Conservation (phyloP, 306 rosid genomes). For the Fragaria nilgerrensis region DNA sequence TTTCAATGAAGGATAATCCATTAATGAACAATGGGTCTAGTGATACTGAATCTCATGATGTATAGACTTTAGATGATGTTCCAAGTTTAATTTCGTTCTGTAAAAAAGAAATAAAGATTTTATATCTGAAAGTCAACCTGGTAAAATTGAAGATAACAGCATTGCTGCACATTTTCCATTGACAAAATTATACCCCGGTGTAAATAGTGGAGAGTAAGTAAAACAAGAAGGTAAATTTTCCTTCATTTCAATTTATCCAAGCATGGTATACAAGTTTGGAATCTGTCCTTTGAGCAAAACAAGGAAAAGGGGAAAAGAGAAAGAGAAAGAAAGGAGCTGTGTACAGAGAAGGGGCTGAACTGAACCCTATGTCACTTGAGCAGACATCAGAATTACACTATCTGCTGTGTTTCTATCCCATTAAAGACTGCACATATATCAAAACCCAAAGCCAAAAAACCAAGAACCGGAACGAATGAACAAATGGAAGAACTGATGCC, state of each 20-base stretch:
- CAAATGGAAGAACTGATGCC: constrained; percentile 33
- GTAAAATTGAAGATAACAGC: too few relatives aligned
- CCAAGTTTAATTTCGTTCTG: too few relatives aligned
- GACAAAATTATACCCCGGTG: neutral
- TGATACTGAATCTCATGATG: too few relatives aligned
- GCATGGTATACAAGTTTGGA: constrained; percentile 34
- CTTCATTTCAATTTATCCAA: constrained; percentile 32
- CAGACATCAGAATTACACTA: constrained; percentile 17
- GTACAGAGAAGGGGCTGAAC: constrained; percentile 25
- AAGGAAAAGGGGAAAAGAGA: neutral
- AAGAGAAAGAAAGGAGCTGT: neutral
- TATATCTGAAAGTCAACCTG: too few relatives aligned
- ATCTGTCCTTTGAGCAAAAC: constrained; percentile 28
- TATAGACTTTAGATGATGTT: too few relatives aligned
- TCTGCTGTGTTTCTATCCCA: constrained; percentile 6
- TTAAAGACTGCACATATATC: constrained; percentile 25
- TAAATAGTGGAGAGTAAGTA: neutral
- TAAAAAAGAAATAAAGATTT: too few relatives aligned
- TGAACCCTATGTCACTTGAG: constrained; percentile 28
- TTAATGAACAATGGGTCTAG: too few relatives aligned
- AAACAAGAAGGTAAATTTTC: neutral
- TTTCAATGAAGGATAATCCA: too few relatives aligned
- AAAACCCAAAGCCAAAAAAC: constrained; percentile 22
- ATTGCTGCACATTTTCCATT: too few relatives aligned
- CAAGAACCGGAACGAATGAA: constrained; percentile 24